phyloP scores from a whole-genome alignment of 2,329 filamentous ascomycete species.

The Trichoderma sp. region DNA sequence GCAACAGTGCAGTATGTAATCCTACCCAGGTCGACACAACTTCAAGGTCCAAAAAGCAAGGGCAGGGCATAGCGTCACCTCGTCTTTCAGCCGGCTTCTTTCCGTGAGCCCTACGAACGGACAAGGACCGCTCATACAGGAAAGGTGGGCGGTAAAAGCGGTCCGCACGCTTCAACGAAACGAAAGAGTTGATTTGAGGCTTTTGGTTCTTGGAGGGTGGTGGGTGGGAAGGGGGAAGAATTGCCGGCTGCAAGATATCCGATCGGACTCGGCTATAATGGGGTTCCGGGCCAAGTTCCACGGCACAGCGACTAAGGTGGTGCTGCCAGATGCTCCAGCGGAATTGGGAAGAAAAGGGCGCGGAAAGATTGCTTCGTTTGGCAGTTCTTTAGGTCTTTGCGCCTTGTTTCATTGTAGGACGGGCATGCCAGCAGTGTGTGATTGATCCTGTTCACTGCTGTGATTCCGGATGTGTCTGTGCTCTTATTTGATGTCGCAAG shows the following conservation, averaged over 20 bases:
- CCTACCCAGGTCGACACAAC: no score
- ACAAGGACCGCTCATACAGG: background rate
- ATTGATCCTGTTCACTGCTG: background rate
- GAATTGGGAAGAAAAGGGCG: background rate
- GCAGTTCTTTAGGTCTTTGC: background rate
- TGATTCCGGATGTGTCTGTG: background rate
- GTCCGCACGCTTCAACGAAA: background rate
- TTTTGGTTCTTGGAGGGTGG: background rate
- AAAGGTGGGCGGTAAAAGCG: background rate
- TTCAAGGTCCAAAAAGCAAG: background rate
- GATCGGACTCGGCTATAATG: conserved; percentile 9
- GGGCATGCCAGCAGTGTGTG: background rate
- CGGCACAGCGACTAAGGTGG: background rate
- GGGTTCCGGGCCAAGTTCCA: background rate
- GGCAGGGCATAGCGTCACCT: background rate
- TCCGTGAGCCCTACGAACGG: background rate
- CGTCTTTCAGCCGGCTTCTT: background rate
- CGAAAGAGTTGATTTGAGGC: background rate
- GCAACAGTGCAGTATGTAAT: background rate
- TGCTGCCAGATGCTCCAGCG: background rate
- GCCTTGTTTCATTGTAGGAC: background rate
- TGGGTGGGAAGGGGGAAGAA: background rate
- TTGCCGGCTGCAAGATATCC: conserved; percentile 14
- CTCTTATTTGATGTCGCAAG: background rate
- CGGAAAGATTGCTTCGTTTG: background rate